Base-by-base conservation (phyloP, 2,329 filamentous ascomycete species). In the Epichloe bromicola region DNA sequence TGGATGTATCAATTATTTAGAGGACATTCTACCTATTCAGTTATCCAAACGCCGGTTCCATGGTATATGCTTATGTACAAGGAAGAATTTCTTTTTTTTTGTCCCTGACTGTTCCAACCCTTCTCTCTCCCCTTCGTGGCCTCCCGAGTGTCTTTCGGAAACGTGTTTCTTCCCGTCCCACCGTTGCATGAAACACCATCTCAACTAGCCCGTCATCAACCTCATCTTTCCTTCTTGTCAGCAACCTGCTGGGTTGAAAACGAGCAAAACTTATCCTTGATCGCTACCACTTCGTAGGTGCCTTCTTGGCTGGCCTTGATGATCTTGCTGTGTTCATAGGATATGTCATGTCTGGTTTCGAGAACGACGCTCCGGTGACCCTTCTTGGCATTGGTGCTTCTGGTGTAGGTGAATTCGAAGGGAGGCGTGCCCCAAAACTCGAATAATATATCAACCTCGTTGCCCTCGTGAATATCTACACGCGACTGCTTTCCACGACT, bases 371-470 rank as follows among this genome's bases (percentile, higher is more conserved):
- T 81, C 62, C 82, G 86, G 66, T 88, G 86, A 1, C 85, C 85
- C 70, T 83, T 88, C 53, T 78, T 85, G 50, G 82, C 83, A 64
- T 95, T 95, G 43, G 88, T 88, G 67, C 85, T 93, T 55, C 93
- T 79, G 19, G 89, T 97, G 66, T 95, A 97, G 52, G 91, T 96
- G 64, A 97, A 98, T 68, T 97, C 93, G 62, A 98, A 98, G 1
- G 93, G 93, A 55, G 93, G 89, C 5, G 87, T 90, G 51, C 94
- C 93, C 73, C 86, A 90, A 69, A 98, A 98, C 61, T 95, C 87
- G 60, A 98, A 97, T 7, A 88, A 72, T 49, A 98, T 89, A 63
- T 96, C 88, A 1, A 93, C 89, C 64, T 94, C 86, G 55, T 89
- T 89, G 58, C 93, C 93, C 71, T 98, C 91, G 65, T 97, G 94